phyloP scores from a whole-genome alignment of 2,329 filamentous ascomycete species.

The Cadophora sp. region DNA sequence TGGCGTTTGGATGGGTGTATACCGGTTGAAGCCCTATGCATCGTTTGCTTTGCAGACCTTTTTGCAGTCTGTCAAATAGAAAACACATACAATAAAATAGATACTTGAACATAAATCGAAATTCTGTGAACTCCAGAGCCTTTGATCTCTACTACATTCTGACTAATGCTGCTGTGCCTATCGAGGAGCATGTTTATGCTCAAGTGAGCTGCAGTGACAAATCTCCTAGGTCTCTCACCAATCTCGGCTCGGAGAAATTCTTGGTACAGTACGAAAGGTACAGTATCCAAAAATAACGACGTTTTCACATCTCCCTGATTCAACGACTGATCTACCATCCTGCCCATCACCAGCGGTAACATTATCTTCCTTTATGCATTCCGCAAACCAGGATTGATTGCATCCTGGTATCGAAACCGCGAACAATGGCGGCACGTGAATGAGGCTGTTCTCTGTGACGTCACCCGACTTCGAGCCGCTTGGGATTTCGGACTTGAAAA shows the following conservation, averaged over 20 bases:
- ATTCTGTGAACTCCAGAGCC: not conserved
- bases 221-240: not conserved
- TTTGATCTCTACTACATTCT: not conserved
- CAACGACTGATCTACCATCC: not conserved
- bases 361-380: slow-evolving; percentile 1
- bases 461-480: not conserved
- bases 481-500: not conserved
- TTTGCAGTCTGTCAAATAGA: not conserved
- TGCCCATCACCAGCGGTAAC: not conserved
- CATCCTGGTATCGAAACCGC: not conserved
- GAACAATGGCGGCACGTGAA: not conserved
- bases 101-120: not conserved
- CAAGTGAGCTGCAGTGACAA: not conserved
- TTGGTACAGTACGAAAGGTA: too few relatives aligned
- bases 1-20: slow-evolving; percentile 11
- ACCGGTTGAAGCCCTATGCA: too few relatives aligned
- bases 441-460: not conserved
- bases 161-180: not conserved
- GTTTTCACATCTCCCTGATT: not conserved
- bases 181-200: not conserved
- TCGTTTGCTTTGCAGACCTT: too few relatives aligned
- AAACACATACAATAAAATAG: not conserved
- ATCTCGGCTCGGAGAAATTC: not conserved
- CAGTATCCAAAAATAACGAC: not conserved
- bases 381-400: slow-evolving; percentile 4